Evolutionary conservation across 2,329 filamentous ascomycete genomes (phyloP).

Genomic region (Aureobasidium mangrovei): DNA sequence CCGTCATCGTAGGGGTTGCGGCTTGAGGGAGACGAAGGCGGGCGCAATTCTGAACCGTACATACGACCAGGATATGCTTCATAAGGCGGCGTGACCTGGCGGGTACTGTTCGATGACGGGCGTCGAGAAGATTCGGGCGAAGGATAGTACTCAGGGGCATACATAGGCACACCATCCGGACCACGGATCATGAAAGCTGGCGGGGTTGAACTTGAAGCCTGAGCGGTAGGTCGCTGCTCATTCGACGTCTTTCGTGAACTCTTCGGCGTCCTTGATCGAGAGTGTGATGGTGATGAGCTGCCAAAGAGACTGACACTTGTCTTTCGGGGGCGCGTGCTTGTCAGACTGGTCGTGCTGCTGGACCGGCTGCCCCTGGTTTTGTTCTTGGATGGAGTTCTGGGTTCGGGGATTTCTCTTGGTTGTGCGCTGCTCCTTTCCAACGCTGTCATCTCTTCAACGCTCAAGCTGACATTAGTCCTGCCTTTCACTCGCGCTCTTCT

Average conservation of each 20-base stretch:
- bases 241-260: conserved; percentile 19
- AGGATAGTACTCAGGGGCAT: conserved; percentile 27
- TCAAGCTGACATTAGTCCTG: conserved; percentile 70
- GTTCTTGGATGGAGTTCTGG: conserved; percentile 21
- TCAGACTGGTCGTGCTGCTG: conserved; percentile 29
- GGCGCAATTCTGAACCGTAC: conserved; percentile 17
- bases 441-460: conserved; percentile 69
- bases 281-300: conserved; percentile 22
- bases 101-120: conserved; percentile 23
- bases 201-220: conserved; percentile 18
- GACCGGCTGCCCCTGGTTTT: conserved; percentile 25
- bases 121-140: conserved; percentile 16
- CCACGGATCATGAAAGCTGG: conserved; percentile 41
- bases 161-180: conserved; percentile 39
- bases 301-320: conserved; percentile 25
- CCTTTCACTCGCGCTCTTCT: conserved; percentile 67
- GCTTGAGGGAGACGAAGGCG: conserved; percentile 31
- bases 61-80: conserved; percentile 18
- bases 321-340: conserved; percentile 28
- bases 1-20: conserved; percentile 30
- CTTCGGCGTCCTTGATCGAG: conserved; percentile 26
- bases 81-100: conserved; percentile 24
- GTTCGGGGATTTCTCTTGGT: conserved; percentile 15
- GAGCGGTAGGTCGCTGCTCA: conserved; percentile 21
- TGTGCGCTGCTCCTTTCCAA: conserved; percentile 50